phyloP scores from a whole-genome alignment of 2,329 filamentous ascomycete species.

The Amphichorda felina region DNA sequence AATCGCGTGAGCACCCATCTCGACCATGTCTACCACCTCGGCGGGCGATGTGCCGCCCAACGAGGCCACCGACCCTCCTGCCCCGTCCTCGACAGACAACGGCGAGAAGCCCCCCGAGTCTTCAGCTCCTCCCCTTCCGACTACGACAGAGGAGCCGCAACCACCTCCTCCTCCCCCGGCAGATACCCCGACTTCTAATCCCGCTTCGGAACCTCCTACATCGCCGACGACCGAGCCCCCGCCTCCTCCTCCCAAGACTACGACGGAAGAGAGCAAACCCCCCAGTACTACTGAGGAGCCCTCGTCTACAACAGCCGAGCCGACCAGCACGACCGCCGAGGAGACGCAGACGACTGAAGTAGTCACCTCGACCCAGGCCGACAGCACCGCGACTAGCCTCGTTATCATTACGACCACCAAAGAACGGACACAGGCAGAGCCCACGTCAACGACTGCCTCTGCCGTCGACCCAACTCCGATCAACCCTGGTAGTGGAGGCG shows the following conservation, averaged over 20 bases:
- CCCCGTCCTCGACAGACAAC: not conserved
- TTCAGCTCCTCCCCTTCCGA: too few species aligned
- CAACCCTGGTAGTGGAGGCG: slow-evolving; percentile 13
- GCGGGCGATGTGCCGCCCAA: not conserved
- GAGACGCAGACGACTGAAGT: slow-evolving; percentile 1
- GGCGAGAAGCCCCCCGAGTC: not conserved
- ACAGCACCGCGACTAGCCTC: slow-evolving; percentile 4
- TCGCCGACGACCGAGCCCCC: not conserved
- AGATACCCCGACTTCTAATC: slow-evolving; percentile 3
- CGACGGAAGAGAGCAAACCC: not conserved
- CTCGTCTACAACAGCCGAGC: not conserved
- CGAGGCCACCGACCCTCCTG: not conserved
- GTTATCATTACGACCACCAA: slow-evolving; percentile 4
- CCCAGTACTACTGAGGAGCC: not conserved
- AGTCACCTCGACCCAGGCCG: not conserved
- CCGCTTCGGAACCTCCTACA: slow-evolving; percentile 1
- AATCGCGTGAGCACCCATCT: not conserved
- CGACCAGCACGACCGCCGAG: slow-evolving; percentile 4
- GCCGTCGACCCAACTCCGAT: slow-evolving; percentile 16
- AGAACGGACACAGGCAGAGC: not conserved
- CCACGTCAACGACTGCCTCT: slow-evolving; percentile 9
- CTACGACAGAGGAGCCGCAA: not conserved
- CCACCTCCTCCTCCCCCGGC: slow-evolving; percentile 1
- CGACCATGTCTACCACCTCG: not conserved
- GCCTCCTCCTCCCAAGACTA: slow-evolving; percentile 1